Base-by-base conservation (phyloP, 169 alveolate species). In the Cryptosporidium viatorum region DNA sequence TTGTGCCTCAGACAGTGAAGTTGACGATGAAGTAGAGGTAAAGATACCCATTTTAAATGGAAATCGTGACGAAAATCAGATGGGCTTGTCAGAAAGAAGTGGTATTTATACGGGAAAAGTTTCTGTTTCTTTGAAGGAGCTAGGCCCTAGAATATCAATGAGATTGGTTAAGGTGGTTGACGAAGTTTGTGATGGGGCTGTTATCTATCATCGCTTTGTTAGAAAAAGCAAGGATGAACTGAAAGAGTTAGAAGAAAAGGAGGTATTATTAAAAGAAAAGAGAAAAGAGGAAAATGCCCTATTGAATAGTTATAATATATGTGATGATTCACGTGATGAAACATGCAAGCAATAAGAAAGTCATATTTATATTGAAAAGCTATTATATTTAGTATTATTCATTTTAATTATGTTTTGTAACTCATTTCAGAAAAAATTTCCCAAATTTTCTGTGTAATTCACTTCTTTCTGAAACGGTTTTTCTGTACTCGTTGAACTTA, bases 181-280 rank as follows among this genome's bases (percentile, higher is more conserved):
- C 43, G 94, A 92, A 51, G 93, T 92, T 31, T 92, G 93, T 68
- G 84, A 85, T 31, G 95, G 95, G 43, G 89, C 94, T n/a, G 95
- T 93, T 39, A 39, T 67, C 52, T 93, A 86, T 75, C 95, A 93
- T 92, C 59, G 84, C 60, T 93, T 84, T 67, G 93, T 93, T 21
- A 67, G 50, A 68, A 93, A 93, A 85, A 73, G 92, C n/a, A 75
- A 43, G 8, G 93, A 91, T 69, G 95, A 93, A 33, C 9, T 87
- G 9, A 91, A 23, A 12, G 86, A 58, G 41, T 85, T 92, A 10
- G 74, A 86, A 52, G 55, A 51, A 23, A 89, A 84, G 37, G 95
- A 93, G 68, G 51, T 86, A 5, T 33, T 23, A 21, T 70, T 92
- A 55, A 71, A 69, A 21, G 92, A 93, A 70, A 93, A 92, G 52